Evolutionary conservation across 1,139 yeast genomes (phyloP).

Genomic region (Zhuliangozyma parablackwelliae): DNA sequence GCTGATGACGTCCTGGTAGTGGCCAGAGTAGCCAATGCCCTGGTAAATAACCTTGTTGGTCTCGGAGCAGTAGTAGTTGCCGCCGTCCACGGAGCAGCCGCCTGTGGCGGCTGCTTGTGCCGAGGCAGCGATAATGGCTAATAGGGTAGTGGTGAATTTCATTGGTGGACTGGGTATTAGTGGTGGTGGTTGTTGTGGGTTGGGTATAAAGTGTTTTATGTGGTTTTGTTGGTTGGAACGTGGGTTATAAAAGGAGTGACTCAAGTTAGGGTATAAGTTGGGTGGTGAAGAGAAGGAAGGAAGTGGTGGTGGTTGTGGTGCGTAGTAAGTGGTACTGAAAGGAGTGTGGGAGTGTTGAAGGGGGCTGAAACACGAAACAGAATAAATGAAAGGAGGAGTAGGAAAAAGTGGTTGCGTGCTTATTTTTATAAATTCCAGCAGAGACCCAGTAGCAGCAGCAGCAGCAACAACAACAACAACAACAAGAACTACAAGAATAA

Average conservation of each 20-base stretch:
- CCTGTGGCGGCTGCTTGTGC: constrained; percentile 3
- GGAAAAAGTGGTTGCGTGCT: background rate
- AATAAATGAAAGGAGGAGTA: background rate
- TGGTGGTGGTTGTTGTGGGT: background rate
- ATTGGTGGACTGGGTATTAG: constrained; percentile 2
- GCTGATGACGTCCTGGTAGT: constrained; percentile 55
- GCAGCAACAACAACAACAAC: no score
- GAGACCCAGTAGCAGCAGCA: background rate
- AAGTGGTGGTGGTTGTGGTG: no score
- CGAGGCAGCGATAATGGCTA: constrained; percentile 10
- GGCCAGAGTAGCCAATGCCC: constrained; percentile 65
- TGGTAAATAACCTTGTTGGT: constrained; percentile 65
- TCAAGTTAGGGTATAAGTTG: background rate
- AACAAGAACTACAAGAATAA: background rate
- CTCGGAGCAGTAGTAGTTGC: constrained; percentile 79
- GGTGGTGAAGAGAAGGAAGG: no score
- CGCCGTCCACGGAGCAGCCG: constrained; percentile 22
- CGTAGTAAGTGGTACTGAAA: background rate
- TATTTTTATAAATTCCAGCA: background rate
- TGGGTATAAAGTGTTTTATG: background rate
- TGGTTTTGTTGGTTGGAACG: background rate
- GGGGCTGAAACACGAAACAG: background rate
- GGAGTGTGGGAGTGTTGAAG: constrained; percentile 4
- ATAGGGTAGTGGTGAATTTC: constrained; percentile 12
- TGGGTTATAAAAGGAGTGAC: background rate